Conservation (phyloP, 2,329 filamentous ascomycete genomes). For the Penicillium hesseltinei region DNA sequence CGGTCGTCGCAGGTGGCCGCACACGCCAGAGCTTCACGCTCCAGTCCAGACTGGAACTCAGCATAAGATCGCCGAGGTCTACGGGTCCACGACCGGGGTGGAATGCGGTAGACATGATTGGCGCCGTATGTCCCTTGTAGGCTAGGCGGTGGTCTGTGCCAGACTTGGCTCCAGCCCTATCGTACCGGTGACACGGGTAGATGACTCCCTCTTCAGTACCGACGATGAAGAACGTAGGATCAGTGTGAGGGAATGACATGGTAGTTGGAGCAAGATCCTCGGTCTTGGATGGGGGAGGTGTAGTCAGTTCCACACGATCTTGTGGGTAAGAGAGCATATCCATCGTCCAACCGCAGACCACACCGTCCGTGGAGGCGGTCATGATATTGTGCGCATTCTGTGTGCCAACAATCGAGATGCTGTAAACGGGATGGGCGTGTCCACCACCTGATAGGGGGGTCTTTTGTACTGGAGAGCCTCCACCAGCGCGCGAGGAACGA, state of each 20-base stretch:
- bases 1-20: slow-evolving; percentile 51
- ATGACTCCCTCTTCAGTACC: slow-evolving; percentile 96
- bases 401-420: slow-evolving; percentile 90
- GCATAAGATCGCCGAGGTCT: slow-evolving; percentile 88
- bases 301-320: slow-evolving; percentile 83
- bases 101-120: slow-evolving; percentile 94
- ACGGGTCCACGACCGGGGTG: slow-evolving; percentile 89
- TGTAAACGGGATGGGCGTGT: slow-evolving; percentile 95
- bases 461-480: slow-evolving; percentile 77
- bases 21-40: slow-evolving; percentile 97
- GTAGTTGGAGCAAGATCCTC: slow-evolving; percentile 94
- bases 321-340: slow-evolving; percentile 98
- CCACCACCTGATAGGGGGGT: slow-evolving; percentile 92
- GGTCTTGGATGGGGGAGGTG: slow-evolving; percentile 81
- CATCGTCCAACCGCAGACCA: slow-evolving; percentile 95
- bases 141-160: slow-evolving; percentile 85
- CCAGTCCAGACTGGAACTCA: slow-evolving; percentile 94
- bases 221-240: slow-evolving; percentile 96
- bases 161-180: slow-evolving; percentile 93
- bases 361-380: slow-evolving; percentile 92
- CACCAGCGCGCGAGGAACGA: slow-evolving; percentile 71
- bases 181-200: slow-evolving; percentile 94
- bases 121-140: slow-evolving; percentile 87
- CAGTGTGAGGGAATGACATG: slow-evolving; percentile 89
- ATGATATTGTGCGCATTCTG: slow-evolving; percentile 99